Percentiles rank a stretch among this genome's conserved stretches.
Conservation (phyloP, 306 rosid species). For the Vicia sativa region DNA sequence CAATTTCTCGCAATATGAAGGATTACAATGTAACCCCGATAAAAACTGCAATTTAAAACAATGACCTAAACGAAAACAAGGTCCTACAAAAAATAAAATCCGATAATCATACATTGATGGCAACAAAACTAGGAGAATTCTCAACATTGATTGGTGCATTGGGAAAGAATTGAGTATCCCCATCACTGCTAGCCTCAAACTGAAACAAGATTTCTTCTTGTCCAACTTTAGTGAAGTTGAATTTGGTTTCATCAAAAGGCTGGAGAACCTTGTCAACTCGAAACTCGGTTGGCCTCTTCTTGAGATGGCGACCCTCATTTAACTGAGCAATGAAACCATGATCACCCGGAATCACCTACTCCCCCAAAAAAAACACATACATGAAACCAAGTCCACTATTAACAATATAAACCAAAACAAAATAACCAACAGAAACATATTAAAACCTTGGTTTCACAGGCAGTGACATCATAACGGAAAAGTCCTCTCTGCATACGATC, state of each 20-base stretch:
- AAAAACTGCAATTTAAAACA: neutral
- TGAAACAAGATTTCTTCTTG: constrained; percentile 94
- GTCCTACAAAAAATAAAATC: neutral
- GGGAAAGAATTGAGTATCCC: constrained; percentile 69
- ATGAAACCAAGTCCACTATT: constrained; percentile 5
- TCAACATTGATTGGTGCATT: constrained; percentile 71
- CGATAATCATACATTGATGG: constrained; percentile 69
- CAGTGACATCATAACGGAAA: constrained; percentile 95
- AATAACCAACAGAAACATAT: neutral
- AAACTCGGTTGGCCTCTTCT: constrained; percentile 96
- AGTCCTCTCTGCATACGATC: constrained; percentile 91
- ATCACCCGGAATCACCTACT: constrained; percentile 81
- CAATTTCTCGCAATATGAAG: neutral
- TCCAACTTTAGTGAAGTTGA: constrained; percentile 98
- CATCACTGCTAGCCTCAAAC: constrained; percentile 70
- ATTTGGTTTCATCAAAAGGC: constrained; percentile 84
- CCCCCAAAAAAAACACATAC: neutral
- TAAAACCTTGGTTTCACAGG: constrained; percentile 89
- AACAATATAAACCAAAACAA: neutral
- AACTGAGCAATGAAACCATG: constrained; percentile 94
- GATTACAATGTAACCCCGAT: neutral
- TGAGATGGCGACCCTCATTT: constrained; percentile 96
- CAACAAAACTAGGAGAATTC: constrained; percentile 79
- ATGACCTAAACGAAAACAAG: neutral
- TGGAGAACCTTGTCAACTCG: constrained; percentile 95